These are phyloP conservation scores for Phycomyces nitens DNA, from an alignment of 192 early-diverging fungal species.

Conservation along the genomic window DNA sequence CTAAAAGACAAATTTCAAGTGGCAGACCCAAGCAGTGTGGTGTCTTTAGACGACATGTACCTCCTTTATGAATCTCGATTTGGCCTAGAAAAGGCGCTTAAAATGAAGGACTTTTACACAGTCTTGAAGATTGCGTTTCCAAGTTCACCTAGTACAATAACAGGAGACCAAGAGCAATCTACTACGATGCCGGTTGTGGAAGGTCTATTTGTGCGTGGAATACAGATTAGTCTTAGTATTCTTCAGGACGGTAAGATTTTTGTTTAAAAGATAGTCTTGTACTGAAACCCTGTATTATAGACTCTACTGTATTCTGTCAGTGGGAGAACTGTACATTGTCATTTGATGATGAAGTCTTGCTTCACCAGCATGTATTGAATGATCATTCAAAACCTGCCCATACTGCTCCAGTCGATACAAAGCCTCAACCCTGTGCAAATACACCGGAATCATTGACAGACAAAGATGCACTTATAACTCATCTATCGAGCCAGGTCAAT, in stretches of 20 bases:
- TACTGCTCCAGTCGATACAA: constrained; percentile 15
- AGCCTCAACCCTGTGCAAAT: not conserved
- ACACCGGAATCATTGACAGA: not conserved
- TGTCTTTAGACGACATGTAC: constrained; percentile 44
- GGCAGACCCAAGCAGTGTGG: constrained; percentile 29
- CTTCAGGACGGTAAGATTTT: constrained; percentile 29
- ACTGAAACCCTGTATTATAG: not conserved
- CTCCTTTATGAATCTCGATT: constrained; percentile 49
- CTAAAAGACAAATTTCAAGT: constrained; percentile 51
- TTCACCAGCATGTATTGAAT: constrained; percentile 48
- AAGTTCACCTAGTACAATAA: not conserved
- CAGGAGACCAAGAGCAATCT: not conserved
- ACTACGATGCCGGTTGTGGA: constrained; percentile 16
- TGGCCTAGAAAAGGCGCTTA: constrained; percentile 31
- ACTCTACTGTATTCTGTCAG: constrained; percentile 31
- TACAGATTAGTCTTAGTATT: constrained; percentile 30
- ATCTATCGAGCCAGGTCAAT: no score
- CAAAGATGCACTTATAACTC: not conserved
- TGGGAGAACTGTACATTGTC: constrained; percentile 48
- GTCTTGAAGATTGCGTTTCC: constrained; percentile 40
- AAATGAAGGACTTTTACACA: constrained; percentile 25
- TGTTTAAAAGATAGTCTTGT: constrained; percentile 1
- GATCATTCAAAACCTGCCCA: constrained; percentile 38
- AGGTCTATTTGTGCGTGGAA: constrained; percentile 19
- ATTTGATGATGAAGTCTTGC: constrained; percentile 35